Conservation (phyloP, 2,329 filamentous ascomycete genomes). For the Talaromyces sp. region DNA sequence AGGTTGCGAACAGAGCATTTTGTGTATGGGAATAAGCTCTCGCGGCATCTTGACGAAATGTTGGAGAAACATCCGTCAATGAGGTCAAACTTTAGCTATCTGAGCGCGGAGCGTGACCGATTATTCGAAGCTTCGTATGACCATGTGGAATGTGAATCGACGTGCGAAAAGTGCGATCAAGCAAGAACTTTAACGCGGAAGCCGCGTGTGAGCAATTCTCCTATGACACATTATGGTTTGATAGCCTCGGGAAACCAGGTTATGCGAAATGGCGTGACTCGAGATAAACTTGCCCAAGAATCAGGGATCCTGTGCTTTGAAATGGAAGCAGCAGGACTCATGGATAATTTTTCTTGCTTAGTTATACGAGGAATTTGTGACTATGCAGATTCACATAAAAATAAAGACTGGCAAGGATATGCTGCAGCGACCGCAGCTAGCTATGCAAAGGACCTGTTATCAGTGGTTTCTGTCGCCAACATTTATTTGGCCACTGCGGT, state of each 20-base stretch:
- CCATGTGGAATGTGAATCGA: not conserved
- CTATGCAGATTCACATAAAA: constrained; percentile 9
- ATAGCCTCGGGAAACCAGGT: constrained; percentile 9
- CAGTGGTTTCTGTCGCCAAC: no score
- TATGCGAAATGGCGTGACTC: not conserved
- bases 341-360: constrained; percentile 6
- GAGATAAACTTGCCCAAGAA: not conserved
- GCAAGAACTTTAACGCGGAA: no score
- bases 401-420: constrained; percentile 9
- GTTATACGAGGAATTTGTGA: constrained; percentile 11
- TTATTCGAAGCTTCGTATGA: not conserved
- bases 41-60: no score
- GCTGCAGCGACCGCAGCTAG: constrained; percentile 2
- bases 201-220: no score
- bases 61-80: no score
- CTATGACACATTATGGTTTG: constrained; percentile 2
- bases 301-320: constrained; percentile 7
- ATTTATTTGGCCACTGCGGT: no score
- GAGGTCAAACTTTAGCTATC: no score
- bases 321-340: constrained; percentile 11
- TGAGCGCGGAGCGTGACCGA: not conserved
- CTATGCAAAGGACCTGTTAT: constrained; percentile 5
- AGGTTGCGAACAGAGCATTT: not conserved
- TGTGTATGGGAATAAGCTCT: no score
- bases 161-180: no score